Conservation (phyloP, 345 rosid genomes). For the Excoecaria agallocha region DNA sequence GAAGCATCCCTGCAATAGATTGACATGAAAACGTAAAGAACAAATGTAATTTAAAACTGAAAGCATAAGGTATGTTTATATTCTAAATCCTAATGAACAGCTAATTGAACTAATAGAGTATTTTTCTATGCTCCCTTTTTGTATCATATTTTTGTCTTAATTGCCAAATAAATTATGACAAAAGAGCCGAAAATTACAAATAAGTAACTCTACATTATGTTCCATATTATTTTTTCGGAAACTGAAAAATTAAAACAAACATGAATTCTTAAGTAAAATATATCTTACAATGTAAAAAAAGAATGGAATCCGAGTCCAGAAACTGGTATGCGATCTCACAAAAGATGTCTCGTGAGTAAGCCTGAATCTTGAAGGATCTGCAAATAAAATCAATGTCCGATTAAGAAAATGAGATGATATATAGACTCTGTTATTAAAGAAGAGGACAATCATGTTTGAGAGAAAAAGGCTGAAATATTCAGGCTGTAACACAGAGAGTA, state of each 20-base stretch:
- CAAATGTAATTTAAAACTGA: not conserved
- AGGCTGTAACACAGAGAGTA: conserved; percentile 4
- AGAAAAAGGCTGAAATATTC: conserved; percentile 10
- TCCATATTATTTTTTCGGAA: not conserved
- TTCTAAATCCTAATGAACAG: too few species aligned
- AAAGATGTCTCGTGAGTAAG: conserved; percentile 88
- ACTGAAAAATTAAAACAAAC: not conserved
- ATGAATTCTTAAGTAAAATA: not conserved
- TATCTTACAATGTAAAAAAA: conserved; percentile 76
- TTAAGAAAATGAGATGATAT: conserved; percentile 15
- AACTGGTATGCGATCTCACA: conserved; percentile 77
- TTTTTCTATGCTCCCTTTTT: not conserved
- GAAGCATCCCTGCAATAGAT: conserved; percentile 78
- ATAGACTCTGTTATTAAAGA: conserved; percentile 8
- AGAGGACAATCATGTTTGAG: not conserved
- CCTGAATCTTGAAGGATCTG: conserved; percentile 95
- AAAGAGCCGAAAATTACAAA: not conserved
- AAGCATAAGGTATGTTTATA: too few species aligned
- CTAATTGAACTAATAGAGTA: too few species aligned
- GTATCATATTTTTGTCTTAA: not conserved
- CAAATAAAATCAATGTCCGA: conserved; percentile 8
- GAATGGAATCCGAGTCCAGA: conserved; percentile 85
- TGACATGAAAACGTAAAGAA: not conserved
- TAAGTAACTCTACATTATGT: not conserved
- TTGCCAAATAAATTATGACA: not conserved